phyloP scores from a whole-genome alignment of 164 flowering plant genomes.

The Paratinospora sagittata region DNA sequence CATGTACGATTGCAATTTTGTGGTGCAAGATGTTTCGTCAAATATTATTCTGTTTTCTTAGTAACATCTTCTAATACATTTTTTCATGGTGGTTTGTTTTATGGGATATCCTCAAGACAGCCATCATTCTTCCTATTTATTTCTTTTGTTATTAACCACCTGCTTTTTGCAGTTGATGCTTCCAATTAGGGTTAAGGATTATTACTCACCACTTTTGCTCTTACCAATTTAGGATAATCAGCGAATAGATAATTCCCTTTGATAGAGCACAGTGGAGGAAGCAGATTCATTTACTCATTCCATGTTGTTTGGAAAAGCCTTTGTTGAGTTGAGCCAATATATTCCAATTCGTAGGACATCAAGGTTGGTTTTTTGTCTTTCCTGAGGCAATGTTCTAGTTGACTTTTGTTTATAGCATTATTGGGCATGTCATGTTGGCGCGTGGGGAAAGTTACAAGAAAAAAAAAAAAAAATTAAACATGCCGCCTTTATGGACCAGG shows the following conservation, averaged over 20 bases:
- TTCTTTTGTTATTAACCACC: neutral
- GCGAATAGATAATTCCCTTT: neutral
- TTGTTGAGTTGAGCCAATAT: too few species aligned
- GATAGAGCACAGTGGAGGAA: too few species aligned
- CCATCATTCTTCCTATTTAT: neutral
- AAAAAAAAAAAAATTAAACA: too few species aligned
- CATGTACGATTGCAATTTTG: too few species aligned
- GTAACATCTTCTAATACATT: neutral
- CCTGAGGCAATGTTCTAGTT: neutral
- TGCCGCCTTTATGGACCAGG: too few species aligned
- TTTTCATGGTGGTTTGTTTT: neutral
- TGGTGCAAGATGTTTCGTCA: neutral
- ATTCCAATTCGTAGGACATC: neutral
- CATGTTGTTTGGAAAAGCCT: too few species aligned
- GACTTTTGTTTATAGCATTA: too few species aligned
- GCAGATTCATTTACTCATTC: too few species aligned
- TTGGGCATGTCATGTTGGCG: too few species aligned
- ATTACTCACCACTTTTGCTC: too few species aligned
- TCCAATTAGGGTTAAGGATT: too few species aligned
- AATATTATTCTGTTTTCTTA: neutral
- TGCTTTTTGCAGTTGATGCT: neutral
- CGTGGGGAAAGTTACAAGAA: too few species aligned
- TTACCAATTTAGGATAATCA: neutral
- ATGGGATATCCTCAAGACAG: neutral
- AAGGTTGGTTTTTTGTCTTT: neutral